Evolutionary conservation across 2,329 filamentous ascomycete genomes (phyloP), one percentile per base, ranked within the genome.

Genomic region (Colletotrichum lentis): DNA sequence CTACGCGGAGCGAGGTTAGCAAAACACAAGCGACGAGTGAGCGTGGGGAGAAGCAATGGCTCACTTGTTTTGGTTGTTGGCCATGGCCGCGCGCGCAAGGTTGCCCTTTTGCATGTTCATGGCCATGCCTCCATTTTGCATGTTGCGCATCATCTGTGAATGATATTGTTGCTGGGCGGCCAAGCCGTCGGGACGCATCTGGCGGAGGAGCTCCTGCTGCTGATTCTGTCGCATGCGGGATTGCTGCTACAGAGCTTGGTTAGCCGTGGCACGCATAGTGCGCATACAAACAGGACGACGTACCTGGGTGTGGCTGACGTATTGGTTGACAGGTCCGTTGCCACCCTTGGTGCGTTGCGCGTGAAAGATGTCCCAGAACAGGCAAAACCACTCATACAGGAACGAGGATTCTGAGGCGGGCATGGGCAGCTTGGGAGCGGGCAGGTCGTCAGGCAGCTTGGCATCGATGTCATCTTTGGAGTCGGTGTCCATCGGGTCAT

Each of bases 301-400:
- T 87, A 96, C 94, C 86, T 96, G 92, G 71, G 91, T 94, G 76
- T 96, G 92, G 68, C 86, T 82, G 66, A 96, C 88, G 78, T 97
- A 97, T 81, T 92, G 89, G 71, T 86, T 86, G 54, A 93, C 90
- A 68, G 86, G 86, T 31, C 82, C 79, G 76, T 84, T 89, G 64
- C 85, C 85, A 62, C 86, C 87, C 77, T 89, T 90, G 74, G 85
- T 87, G 75, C 93, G 91, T 76, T 95, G 92, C 64, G 93, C 93
- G 76, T 89, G 89, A 80, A 92, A 96, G 73, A 98, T 93, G 75
- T 99, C 96, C 94, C 94, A 98, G 79, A 99, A 99, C 60, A 97
- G 86, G 76, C 90, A 93, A 83, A 96, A 99, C 96, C 96, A 99
- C 75, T 98, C 96, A 73, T 93, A 91, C n/a, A 99, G 84, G 75